Conservation (phyloP, 768 basidiomycete species). For the Podaxis pistillaris region DNA sequence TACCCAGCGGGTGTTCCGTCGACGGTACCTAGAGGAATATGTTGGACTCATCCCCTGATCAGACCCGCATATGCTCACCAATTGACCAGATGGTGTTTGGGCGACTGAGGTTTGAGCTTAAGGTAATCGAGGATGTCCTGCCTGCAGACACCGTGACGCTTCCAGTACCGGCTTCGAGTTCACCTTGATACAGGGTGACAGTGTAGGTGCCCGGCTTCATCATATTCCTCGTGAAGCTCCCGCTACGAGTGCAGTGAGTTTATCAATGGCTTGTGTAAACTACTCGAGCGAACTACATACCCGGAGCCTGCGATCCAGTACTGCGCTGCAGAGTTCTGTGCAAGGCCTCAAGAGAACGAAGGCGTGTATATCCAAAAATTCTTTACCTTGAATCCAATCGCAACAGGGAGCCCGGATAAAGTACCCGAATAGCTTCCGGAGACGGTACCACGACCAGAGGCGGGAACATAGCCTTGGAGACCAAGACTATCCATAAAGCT, state of each 20-base stretch:
- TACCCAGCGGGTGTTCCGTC: slow-evolving; percentile 46
- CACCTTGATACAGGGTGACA: slow-evolving; percentile 43
- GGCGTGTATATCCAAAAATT: neutral
- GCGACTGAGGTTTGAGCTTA: slow-evolving; percentile 29
- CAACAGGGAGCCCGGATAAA: slow-evolving; percentile 36
- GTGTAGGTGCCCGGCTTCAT: slow-evolving; percentile 52
- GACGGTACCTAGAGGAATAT: slow-evolving; percentile 30
- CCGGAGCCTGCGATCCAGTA: slow-evolving; percentile 44
- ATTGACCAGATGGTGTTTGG: slow-evolving; percentile 44
- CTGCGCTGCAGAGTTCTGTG: slow-evolving; percentile 41
- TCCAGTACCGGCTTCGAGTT: slow-evolving; percentile 43
- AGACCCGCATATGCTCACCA: slow-evolving; percentile 23
- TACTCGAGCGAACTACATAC: slow-evolving; percentile 22
- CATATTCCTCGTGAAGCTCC: slow-evolving; percentile 39
- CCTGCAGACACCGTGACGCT: slow-evolving; percentile 42
- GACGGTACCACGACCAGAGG: slow-evolving; percentile 44
- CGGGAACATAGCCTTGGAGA: slow-evolving; percentile 41
- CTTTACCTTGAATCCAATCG: slow-evolving; percentile 41
- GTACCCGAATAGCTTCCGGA: slow-evolving; percentile 42
- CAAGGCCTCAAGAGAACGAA: neutral
- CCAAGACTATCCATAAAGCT: slow-evolving; percentile 42
- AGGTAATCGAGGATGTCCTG: slow-evolving; percentile 30
- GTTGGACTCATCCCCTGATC: neutral
- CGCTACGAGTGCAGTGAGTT: slow-evolving; percentile 22
- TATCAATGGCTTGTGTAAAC: neutral